Evolutionary conservation across 1,284 basidiomycete species (phyloP), one percentile per base, ranked within the genome.

Genomic region (Lignosus rhinocerotis): DNA sequence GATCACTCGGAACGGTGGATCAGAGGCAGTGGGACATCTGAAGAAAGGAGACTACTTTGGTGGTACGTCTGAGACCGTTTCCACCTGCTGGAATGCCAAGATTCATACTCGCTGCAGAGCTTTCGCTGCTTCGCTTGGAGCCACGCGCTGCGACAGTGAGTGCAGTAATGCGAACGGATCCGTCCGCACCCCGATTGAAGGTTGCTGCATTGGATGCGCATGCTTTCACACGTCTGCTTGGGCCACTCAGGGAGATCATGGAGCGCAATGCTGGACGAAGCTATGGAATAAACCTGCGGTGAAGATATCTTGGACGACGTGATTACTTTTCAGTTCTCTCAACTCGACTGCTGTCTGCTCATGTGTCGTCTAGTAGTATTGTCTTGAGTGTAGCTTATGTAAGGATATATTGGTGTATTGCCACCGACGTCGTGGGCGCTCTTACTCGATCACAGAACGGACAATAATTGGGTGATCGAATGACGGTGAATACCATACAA

Each of bases 41-140:
- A 83, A 80, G 67, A 93, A 94, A 68, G 96, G 96, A 12, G 96
- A 99, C 74, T 99, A 98, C 82, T 99, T 99, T 80, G 96, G 96
- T 75, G 95, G 95, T 94, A 67, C 70, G 88, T 75, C 14, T 32
- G 4, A 25, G 25, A 25, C 25, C 25, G 25, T 10, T 42, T 16
- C 17, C 36, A 16, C 4, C 10, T 4, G 8, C 33, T 30, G 25
- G 42, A 11, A 38, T n/a, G 50, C 45, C 49, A 32, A 53, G 0
- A 31, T 16, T 21, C 50, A 55, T 50, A 19, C 30, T 46, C 30
- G 34, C 31, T 36, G 30, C 69, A 87, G 94, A 98, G 72, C 78
- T 94, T 25, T 92, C 92, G 8, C 78, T 98, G 39, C 81, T 95
- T 56, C 90, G 92, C 64, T 83, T 91, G 34, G 90, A 91, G 42